These are phyloP conservation scores for Leptodontidium sp. DNA, from an alignment of 2,329 filamentous ascomycete genomes.

Conservation along the genomic window DNA sequence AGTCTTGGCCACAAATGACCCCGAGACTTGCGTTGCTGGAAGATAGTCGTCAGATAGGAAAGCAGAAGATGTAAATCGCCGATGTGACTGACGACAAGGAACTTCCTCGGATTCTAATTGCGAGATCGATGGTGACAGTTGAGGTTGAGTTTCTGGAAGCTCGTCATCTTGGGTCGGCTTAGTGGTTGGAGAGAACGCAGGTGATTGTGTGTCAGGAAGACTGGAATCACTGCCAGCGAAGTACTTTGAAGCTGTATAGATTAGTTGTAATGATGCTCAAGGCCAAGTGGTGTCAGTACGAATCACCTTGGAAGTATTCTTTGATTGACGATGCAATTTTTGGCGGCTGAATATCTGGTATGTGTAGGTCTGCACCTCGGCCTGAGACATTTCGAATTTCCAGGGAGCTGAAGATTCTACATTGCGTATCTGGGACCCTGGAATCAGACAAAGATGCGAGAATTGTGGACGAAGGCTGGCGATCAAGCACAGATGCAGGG, in stretches of 20 bases:
- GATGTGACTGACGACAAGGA: neutral
- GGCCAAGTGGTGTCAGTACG: neutral
- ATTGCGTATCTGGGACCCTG: neutral
- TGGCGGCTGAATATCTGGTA: neutral
- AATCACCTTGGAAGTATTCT: neutral
- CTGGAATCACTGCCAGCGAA: too few relatives aligned
- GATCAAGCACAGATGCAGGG: neutral
- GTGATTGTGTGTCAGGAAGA: neutral
- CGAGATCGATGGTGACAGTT: neutral
- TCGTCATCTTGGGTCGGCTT: neutral
- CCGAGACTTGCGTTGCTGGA: neutral
- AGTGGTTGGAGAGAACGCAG: neutral
- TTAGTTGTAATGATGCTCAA: neutral
- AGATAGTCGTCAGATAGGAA: neutral
- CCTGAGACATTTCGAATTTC: neutral
- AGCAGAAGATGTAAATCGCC: neutral
- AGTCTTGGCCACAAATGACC: neutral
- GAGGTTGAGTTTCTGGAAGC: conserved; percentile 11
- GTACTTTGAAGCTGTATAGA: neutral
- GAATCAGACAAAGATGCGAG: neutral
- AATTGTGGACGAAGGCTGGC: neutral
- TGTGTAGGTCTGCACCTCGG: neutral
- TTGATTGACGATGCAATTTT: neutral
- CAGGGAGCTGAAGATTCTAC: neutral
- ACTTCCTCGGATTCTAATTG: too few relatives aligned